Evolutionary conservation across 2,329 filamentous ascomycete genomes (phyloP).

Genomic region (Emergomyces orientalis): DNA sequence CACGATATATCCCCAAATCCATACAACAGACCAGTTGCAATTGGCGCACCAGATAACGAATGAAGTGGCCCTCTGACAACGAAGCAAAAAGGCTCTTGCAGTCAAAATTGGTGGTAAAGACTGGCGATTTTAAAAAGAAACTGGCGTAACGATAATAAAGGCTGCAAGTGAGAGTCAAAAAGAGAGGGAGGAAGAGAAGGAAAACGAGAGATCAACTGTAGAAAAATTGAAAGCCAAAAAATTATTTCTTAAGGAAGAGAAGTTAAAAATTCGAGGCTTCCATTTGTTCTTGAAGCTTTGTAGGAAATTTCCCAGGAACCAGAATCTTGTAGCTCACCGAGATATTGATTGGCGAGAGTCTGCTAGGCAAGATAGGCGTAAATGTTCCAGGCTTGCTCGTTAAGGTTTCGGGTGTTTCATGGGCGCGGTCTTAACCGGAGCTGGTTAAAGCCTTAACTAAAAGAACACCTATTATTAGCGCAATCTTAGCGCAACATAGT

Average conservation of each 20-base stretch:
- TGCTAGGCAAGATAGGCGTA: background rate
- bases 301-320: background rate
- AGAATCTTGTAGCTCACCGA: too few relatives aligned
- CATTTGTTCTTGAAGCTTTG: background rate
- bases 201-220: background rate
- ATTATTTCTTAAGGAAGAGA: too few relatives aligned
- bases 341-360: too few relatives aligned
- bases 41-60: background rate
- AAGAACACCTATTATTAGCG: background rate
- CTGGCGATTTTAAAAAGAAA: background rate
- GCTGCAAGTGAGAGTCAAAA: background rate
- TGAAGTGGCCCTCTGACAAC: background rate
- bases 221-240: background rate
- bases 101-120: background rate
- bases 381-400: background rate
- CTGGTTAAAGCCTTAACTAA: constrained; percentile 3
- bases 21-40: background rate
- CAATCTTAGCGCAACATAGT: background rate
- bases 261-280: background rate
- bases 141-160: background rate
- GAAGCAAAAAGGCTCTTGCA: background rate
- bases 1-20: background rate
- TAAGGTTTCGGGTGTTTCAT: background rate
- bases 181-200: background rate
- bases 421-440: background rate